Conservation (phyloP, 2,329 filamentous ascomycete genomes). For the Paraphoma chrysanthemicola region DNA sequence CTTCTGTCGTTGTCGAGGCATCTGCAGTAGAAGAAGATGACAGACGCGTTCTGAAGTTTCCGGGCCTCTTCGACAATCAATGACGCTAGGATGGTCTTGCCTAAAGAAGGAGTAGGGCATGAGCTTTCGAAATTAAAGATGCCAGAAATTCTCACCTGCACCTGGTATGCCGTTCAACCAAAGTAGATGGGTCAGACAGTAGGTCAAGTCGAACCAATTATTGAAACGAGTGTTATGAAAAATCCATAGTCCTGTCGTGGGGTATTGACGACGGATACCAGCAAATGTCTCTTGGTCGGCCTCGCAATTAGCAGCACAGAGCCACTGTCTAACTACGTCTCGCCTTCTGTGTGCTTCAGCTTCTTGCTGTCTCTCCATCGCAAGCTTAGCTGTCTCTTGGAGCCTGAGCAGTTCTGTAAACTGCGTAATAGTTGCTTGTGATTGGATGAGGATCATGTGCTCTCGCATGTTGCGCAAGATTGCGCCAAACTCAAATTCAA, state of each 20-base stretch:
- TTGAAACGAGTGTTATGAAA: constrained; percentile 25
- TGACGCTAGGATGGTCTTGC: constrained; percentile 46
- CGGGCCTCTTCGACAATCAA: background rate
- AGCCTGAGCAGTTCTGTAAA: background rate
- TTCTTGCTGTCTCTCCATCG: background rate
- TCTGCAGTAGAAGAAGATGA: constrained; percentile 53
- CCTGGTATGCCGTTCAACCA: constrained; percentile 51
- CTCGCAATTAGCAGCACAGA: constrained; percentile 7
- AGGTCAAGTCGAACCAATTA: constrained; percentile 8
- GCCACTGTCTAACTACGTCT: background rate
- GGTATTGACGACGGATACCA: constrained; percentile 12
- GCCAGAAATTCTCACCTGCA: constrained; percentile 34
- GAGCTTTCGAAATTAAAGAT: too few relatives aligned
- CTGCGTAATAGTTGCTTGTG: background rate
- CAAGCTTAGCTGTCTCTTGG: background rate
- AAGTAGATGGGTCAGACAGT: constrained; percentile 28
- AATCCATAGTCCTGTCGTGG: constrained; percentile 41
- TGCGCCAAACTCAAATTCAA: background rate
- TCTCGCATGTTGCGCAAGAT: background rate
- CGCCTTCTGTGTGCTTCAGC: background rate
- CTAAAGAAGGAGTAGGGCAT: constrained; percentile 20
- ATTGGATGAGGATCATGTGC: background rate
- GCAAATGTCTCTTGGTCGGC: constrained; percentile 28
- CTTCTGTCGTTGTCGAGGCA: constrained; percentile 13
- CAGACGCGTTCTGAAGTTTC: constrained; percentile 6